Base-by-base conservation (phyloP, 2,329 filamentous ascomycete genomes). In the Zasmidium cellare region DNA sequence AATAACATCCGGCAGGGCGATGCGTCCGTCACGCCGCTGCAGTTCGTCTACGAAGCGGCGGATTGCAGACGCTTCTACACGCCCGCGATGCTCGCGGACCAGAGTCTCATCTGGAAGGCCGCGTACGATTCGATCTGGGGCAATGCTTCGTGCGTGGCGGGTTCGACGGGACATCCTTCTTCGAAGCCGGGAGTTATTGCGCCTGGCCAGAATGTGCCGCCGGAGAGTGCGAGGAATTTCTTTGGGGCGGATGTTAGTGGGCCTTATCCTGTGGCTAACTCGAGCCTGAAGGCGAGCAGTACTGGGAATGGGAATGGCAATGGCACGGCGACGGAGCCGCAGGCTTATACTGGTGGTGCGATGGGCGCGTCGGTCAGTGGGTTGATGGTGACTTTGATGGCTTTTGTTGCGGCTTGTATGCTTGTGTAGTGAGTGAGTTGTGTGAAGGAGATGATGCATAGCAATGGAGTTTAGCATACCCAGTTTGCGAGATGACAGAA, bases 11-110 rank as follows among this genome's bases (percentile, higher is more conserved):
- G 69, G 1, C 63, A 67, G 3, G 63, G 57, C 11, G 67, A 74
- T 44, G 53, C 54, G n/a, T 58, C 55, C 20, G 49, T 55, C 7
- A 76, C 71, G 18, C 75, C 75, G 1, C 63, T 76, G 16, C 73
- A 76, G 56, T 76, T 74, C 60, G 71, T 76, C 31, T 75, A 76
- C 51, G 74, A 77, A 56, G 74, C 75, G 1, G 74, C 74, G 0
- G 74, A 76, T 53, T 77, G 74, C 60, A 65, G 72, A 22, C 69
- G 76, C 66, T 77, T 70, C 56, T 76, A 75, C 59, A 76, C 74
- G 0, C 65, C 69, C 9, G 60, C 62, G 2, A 75, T 74, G 72
- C 61, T 74, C 20, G 62, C 56, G 3, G 66, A 73, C 51, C 73
- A 76, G 14, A 72, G 68, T 16, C 58, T 66, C 22, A 63, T 76